A percentile compares a stretch with the other conserved stretches of the same genome.
These are phyloP conservation scores for Sarocladium brachiariae DNA, from an alignment of 2,329 filamentous ascomycete genomes.

Conservation along the genomic window DNA sequence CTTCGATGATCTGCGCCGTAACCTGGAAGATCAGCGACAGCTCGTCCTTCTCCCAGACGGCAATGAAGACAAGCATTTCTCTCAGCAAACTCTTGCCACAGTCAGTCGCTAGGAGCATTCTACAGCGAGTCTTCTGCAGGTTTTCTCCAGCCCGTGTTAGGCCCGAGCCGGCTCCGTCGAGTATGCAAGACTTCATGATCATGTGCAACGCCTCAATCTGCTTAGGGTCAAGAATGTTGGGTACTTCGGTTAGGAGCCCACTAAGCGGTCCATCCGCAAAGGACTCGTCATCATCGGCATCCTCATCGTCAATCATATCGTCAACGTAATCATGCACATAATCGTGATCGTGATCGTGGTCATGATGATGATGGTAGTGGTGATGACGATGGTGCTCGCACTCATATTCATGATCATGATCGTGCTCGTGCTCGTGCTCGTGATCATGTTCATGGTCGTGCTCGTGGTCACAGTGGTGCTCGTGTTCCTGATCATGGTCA, in stretches of 20 bases:
- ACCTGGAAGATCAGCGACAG: constrained; percentile 94
- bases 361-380: constrained; percentile 24
- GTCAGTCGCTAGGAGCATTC: constrained; percentile 82
- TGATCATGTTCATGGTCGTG: constrained; percentile 21
- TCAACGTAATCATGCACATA: constrained; percentile 40
- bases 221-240: constrained; percentile 86
- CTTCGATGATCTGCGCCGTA: constrained; percentile 91
- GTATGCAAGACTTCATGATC: constrained; percentile 93
- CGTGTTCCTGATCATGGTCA: constrained; percentile 42
- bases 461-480: constrained; percentile 22
- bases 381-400: constrained; percentile 16
- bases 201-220: constrained; percentile 95
- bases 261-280: constrained; percentile 72
- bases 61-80: constrained; percentile 91
- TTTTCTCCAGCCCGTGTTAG: constrained; percentile 65
- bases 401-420: constrained; percentile 16
- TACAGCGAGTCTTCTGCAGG: constrained; percentile 82
- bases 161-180: constrained; percentile 70
- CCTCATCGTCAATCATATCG: constrained; percentile 58
- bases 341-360: constrained; percentile 29
- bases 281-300: constrained; percentile 69
- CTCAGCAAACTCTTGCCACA: constrained; percentile 83
- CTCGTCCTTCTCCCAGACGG: constrained; percentile 92
- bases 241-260: constrained; percentile 85
- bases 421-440: constrained; percentile 16